Evolutionary conservation across 345 rosid species (phyloP).

Genomic region (Stellera chamaejasme): DNA sequence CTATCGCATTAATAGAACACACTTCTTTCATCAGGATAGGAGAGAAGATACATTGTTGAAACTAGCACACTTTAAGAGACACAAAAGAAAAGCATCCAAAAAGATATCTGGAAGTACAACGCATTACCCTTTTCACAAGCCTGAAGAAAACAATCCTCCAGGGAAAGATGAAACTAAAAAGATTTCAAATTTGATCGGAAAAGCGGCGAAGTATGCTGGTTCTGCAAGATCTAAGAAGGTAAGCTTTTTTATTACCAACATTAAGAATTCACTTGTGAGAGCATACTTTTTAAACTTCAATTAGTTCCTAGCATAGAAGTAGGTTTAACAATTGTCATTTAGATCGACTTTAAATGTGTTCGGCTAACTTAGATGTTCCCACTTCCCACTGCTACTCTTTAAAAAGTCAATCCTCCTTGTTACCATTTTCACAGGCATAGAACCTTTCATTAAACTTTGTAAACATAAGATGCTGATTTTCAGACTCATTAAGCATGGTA

Average conservation of each 20-base stretch:
- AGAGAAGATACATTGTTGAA: conserved; percentile 88
- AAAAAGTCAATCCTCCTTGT: too few species aligned
- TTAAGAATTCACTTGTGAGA: conserved; percentile 6
- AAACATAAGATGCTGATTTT: too few species aligned
- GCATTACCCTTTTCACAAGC: conserved; percentile 78
- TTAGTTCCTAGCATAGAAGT: too few species aligned
- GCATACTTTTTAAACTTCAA: background rate
- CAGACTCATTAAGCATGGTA: too few species aligned
- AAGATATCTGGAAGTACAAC: conserved; percentile 59
- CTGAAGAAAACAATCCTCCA: conserved; percentile 86
- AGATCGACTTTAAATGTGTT: too few species aligned
- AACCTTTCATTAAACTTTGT: too few species aligned
- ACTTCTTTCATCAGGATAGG: conserved; percentile 63
- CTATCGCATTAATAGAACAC: background rate
- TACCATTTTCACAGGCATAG: too few species aligned
- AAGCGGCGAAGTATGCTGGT: conserved; percentile 79
- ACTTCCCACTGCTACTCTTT: too few species aligned
- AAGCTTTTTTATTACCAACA: conserved; percentile 5
- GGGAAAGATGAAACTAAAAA: conserved; percentile 86
- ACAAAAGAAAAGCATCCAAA: conserved; percentile 79
- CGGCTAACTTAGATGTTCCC: too few species aligned
- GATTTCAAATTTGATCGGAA: conserved; percentile 74
- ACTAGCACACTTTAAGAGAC: conserved; percentile 82
- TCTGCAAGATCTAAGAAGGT: conserved; percentile 94
- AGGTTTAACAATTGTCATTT: too few species aligned